These are phyloP conservation scores for Fusarium mundagurra DNA, from an alignment of 2,329 filamentous ascomycete genomes.

Conservation along the genomic window DNA sequence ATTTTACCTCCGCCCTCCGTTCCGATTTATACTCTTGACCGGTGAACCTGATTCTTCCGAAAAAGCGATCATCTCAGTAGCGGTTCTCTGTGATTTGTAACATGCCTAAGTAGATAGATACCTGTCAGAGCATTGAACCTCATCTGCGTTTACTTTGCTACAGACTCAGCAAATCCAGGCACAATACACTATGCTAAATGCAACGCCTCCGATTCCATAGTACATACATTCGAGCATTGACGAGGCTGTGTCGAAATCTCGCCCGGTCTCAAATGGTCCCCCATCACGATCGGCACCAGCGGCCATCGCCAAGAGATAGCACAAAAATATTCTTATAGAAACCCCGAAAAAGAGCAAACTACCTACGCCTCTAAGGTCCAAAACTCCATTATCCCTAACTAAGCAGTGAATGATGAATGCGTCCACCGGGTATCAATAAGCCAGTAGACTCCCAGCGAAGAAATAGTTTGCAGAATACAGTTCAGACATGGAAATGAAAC, in stretches of 20 bases:
- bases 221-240: neutral
- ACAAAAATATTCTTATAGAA: neutral
- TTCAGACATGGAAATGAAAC: neutral
- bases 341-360: neutral
- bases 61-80: neutral
- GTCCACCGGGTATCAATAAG: slow-evolving; percentile 30
- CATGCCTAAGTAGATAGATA: neutral
- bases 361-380: neutral
- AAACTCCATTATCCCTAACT: slow-evolving; percentile 18
- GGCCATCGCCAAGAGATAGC: neutral
- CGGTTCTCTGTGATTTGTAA: neutral
- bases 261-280: neutral
- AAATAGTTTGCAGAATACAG: neutral
- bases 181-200: neutral
- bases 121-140: neutral
- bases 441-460: slow-evolving; percentile 14
- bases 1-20: slow-evolving; percentile 3
- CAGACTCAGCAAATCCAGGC: neutral
- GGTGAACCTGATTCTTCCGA: slow-evolving; percentile 15
- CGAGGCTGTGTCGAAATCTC: neutral
- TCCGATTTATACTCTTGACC: slow-evolving; percentile 14
- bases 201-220: neutral
- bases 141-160: neutral
- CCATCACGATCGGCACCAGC: neutral
- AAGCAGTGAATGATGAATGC: slow-evolving; percentile 3